Conservation (phyloP, 129 eudicot genomes). For the Flaveria sonorensis region DNA sequence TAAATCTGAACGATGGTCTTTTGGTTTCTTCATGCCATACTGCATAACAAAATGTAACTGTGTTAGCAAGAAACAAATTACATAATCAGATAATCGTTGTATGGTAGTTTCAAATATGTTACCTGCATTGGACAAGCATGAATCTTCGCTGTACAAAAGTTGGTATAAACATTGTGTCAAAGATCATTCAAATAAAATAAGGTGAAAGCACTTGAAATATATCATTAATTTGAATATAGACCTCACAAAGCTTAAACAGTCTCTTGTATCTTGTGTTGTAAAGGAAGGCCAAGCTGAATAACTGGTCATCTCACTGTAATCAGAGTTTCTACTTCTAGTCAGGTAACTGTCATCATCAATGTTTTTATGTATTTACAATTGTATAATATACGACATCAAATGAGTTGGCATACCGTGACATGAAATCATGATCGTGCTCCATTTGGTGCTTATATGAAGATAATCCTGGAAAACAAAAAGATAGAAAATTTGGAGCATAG, state of each 20-base stretch:
- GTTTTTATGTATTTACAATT: conserved; percentile 22
- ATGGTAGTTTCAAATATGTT: neutral
- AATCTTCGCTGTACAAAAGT: conserved; percentile 62
- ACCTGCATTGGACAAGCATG: conserved; percentile 77
- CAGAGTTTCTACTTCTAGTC: conserved; percentile 23
- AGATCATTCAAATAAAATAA: conserved; percentile 10
- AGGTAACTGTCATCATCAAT: conserved; percentile 42
- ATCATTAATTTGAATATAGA: conserved; percentile 24
- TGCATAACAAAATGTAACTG: conserved; percentile 18
- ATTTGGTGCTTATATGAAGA: conserved; percentile 45
- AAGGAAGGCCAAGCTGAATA: conserved; percentile 47
- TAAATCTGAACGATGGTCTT: conserved; percentile 26
- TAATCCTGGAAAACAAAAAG: conserved; percentile 38
- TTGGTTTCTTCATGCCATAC: conserved; percentile 45
- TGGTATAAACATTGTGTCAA: conserved; percentile 8
- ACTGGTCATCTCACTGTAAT: conserved; percentile 36
- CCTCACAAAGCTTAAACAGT: conserved; percentile 57
- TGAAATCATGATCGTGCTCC: conserved; percentile 38
- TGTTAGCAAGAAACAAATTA: conserved; percentile 9
- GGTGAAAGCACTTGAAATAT: conserved; percentile 8
- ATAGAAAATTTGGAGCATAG: neutral
- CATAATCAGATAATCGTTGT: neutral
- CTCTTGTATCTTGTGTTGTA: conserved; percentile 44
- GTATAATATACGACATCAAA: conserved; percentile 6
- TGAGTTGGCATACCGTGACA: conserved; percentile 39